Conservation (phyloP, 306 rosid species). For the Alnus glutinosa region DNA sequence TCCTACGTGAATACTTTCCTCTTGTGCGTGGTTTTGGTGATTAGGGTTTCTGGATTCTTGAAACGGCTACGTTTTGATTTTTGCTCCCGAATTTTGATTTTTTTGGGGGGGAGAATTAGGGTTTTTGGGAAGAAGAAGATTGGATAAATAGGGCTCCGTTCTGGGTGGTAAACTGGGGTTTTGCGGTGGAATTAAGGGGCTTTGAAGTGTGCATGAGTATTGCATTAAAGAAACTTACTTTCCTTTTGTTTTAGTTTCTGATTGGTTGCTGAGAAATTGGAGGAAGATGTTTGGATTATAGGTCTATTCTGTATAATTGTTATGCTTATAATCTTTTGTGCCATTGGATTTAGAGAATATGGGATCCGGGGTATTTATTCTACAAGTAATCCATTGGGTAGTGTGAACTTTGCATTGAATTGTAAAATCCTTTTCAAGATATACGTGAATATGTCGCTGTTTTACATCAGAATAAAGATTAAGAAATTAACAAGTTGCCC, state of each 20-base stretch:
- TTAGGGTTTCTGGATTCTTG: slow-evolving; percentile 58
- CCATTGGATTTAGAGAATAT: too few species aligned
- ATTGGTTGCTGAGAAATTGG: background rate
- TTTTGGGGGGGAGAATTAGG: background rate
- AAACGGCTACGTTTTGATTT: background rate
- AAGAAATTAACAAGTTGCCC: background rate
- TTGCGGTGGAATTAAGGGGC: background rate
- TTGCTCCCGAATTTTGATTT: background rate
- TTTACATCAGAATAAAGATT: background rate
- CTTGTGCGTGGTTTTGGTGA: background rate
- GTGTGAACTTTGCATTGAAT: background rate
- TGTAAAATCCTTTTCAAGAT: background rate
- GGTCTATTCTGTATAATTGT: too few species aligned
- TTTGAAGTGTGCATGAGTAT: background rate
- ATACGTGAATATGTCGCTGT: background rate
- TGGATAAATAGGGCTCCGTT: slow-evolving; percentile 19
- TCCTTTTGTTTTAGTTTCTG: background rate
- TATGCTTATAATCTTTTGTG: too few species aligned
- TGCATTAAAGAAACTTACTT: background rate
- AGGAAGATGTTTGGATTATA: background rate
- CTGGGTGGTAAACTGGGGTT: slow-evolving; percentile 8
- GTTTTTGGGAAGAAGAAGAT: background rate
- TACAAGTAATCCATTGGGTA: background rate
- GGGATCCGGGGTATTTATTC: too few species aligned
- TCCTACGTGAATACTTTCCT: background rate